Evolutionary conservation across 441 rosid genomes (phyloP).

Genomic region (Euphorbia celastroides): DNA sequence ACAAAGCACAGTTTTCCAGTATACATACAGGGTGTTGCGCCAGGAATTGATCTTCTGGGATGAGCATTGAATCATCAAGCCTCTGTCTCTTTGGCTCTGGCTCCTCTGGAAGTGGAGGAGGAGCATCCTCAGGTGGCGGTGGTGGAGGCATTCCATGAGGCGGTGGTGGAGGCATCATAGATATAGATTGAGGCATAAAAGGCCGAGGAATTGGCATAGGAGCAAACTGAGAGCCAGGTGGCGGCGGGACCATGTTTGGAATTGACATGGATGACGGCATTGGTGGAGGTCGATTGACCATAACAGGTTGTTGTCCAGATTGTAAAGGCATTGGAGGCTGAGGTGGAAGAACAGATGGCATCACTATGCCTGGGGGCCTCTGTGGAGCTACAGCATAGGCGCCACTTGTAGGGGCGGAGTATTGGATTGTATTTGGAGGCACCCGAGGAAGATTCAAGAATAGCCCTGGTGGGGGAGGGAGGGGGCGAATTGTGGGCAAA

Average conservation of each 20-base stretch:
- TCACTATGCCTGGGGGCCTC: constrained; percentile 66
- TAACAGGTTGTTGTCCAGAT: constrained; percentile 62
- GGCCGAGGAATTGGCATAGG: constrained; percentile 57
- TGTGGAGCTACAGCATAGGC: constrained; percentile 44
- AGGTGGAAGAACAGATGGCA: constrained; percentile 50
- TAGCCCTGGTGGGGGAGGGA: constrained; percentile 93
- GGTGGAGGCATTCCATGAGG: constrained; percentile 90
- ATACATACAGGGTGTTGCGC: constrained; percentile 67
- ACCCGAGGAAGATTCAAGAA: constrained; percentile 82
- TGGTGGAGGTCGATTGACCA: constrained; percentile 59
- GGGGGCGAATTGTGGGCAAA: constrained; percentile 59
- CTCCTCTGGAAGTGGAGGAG: constrained; percentile 95
- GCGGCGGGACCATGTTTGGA: constrained; percentile 56
- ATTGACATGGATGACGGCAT: constrained; percentile 41
- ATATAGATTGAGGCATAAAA: constrained; percentile 45
- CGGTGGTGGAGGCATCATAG: constrained; percentile 71
- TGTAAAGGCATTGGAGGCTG: constrained; percentile 58
- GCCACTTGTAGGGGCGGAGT: constrained; percentile 38
- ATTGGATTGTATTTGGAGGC: constrained; percentile 58
- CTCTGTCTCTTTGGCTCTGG: constrained; percentile 93
- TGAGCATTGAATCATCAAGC: constrained; percentile 70
- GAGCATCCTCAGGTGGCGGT: constrained; percentile 93
- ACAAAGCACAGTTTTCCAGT: not conserved
- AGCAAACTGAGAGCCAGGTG: constrained; percentile 82
- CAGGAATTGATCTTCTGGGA: constrained; percentile 85